Base-by-base conservation (phyloP, 1,284 basidiomycete species). In the Rhizoctonia solani region DNA sequence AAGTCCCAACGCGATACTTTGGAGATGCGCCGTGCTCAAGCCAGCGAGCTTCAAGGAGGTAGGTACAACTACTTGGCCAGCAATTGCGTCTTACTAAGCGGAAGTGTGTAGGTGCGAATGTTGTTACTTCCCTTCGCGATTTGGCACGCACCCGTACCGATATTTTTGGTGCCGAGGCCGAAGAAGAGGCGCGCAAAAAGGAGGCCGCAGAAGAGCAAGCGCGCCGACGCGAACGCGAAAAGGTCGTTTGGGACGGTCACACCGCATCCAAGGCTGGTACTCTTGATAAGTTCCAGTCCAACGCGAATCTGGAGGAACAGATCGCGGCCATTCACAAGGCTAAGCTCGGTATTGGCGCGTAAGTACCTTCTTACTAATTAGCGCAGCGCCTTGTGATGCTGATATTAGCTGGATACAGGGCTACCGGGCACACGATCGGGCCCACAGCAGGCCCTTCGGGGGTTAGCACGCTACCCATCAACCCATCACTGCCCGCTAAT, bases 231-330 rank as follows among this genome's bases (percentile, higher is more conserved):
- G 93, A 95, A 76, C 86, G 87, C 75, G 94, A 95, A 78, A 95
- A 92, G 77, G 90, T 92, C 71, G 89, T 95, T 68, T 97, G 95
- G 94, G 94, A 97, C 77, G 95, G 94, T 74, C 94, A 96, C 77
- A 94, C 93, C 1, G 89, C 91, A 54, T 90, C 92, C 56, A 95
- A 94, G 77, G 87, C 88, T 50, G 87, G 87, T 73, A 95, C 92
- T 0, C 81, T 94, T 74, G 88, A 93, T 81, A 93, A 92, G 72
- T 98, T 89, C 81, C 93, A 93, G 67, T 87, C 87, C 14, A 90
- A 89, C 71, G 93, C 92, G 79, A 93, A 92, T 75, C 87, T 96
- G 75, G 93, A 97, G 79, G 93, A 96, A 74, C 93, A 96, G 76
- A 96, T 97, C 76, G 92, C 92, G 47, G 92, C 93, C 53, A 92